phyloP scores from a whole-genome alignment of 495 filamentous ascomycete genomes.

The Neurospora discreta region DNA sequence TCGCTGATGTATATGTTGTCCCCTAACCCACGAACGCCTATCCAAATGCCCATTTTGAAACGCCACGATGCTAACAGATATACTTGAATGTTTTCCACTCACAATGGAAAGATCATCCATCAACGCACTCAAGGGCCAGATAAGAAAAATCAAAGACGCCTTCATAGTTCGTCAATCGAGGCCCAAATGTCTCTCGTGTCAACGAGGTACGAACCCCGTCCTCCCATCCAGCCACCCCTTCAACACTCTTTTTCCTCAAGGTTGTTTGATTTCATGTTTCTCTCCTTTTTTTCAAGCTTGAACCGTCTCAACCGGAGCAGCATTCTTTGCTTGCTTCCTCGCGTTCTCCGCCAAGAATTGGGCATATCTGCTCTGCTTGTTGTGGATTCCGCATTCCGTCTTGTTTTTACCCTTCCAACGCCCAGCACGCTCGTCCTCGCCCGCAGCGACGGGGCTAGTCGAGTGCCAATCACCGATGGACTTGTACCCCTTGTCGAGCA shows the following conservation, averaged over 20 bases:
- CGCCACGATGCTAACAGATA: background rate
- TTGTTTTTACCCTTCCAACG: slow-evolving; percentile 92
- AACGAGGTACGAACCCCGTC: background rate
- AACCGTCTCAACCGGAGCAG: background rate
- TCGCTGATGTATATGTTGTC: background rate
- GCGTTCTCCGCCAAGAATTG: slow-evolving; percentile 69
- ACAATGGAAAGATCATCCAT: background rate
- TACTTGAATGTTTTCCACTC: background rate
- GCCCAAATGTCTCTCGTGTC: background rate
- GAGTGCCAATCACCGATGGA: slow-evolving; percentile 97
- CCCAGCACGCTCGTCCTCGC: slow-evolving; percentile 93
- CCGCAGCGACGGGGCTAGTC: slow-evolving; percentile 77
- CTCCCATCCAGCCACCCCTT: background rate
- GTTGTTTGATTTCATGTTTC: too few species aligned
- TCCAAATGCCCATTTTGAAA: background rate
- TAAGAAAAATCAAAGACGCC: background rate
- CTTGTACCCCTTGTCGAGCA: slow-evolving; percentile 90
- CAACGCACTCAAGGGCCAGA: background rate
- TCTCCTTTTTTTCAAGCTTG: background rate
- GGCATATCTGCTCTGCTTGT: slow-evolving; percentile 85
- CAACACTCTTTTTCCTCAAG: background rate
- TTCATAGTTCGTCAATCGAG: background rate
- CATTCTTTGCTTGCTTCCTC: slow-evolving; percentile 35
- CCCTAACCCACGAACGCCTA: background rate
- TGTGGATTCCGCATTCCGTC: slow-evolving; percentile 98